Base-by-base conservation (phyloP, 176 grass and related monocot species). In the Elymus sibiricus region DNA sequence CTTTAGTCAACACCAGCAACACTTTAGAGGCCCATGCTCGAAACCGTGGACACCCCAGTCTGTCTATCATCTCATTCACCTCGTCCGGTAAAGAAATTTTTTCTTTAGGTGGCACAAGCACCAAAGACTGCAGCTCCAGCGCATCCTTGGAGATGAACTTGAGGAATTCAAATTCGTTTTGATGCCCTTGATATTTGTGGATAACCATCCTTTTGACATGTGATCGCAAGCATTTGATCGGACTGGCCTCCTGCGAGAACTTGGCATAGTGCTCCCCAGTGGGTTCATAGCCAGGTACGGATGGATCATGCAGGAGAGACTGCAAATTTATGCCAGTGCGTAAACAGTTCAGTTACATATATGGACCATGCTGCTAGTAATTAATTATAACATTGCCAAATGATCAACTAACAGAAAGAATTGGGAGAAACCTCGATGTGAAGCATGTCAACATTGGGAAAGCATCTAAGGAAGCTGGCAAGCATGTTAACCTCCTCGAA, bases 401-500 rank as follows among this genome's bases (percentile, higher is more conserved):
- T 71, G 64, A 67, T 35, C 3, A 1, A 25, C 21, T 70, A 22
- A 71, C 37, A 3, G 19, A 42, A 70, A 21, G 4, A 70, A 70
- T 8, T 70, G 27, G 63, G 25, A 64, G 12, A 29, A 14, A 69
- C 66, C 66, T 69, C 32, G 17, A 69, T 69, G 10, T 89, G 82
- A n/a, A 89, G 82, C 2, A 32, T 67, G 49, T 81, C 82, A 13
- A 86, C 24, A 22, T 61, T 19, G 21, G 88, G 62, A 51, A 82
- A 90, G 78, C 88, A 82, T 78, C 70, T 86, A 12, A 86, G 39
- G 67, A 86, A 77, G 10, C 11, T 21, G 78, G 19, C 25, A 21
- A 81, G 12, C 66, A 76, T 66, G 35, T 76, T 64, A 7, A 68
- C 27, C 16, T 76, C 56, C 13, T 3, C 46, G 6, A 21, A 31